Evolutionary conservation across 345 rosid species (phyloP), one percentile per base, ranked within the genome.

Genomic region (Bruguiera gymnorhiza): DNA sequence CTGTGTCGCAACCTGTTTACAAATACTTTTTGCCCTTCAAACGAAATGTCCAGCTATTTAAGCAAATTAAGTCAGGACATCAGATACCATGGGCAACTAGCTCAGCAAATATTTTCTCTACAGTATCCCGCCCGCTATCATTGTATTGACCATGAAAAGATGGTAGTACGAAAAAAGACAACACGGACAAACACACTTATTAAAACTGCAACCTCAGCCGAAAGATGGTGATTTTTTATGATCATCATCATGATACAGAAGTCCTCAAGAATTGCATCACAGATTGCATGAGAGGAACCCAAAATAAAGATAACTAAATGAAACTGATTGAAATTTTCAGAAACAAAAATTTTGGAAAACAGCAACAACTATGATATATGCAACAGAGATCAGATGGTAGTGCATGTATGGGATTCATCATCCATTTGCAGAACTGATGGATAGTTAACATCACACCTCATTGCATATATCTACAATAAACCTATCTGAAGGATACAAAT

Each of bases 341-440:
- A 48, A 2, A 58, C 21, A 0, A 62, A 24, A 0, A 6, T 1
- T 5, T 16, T n/a, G 0, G 19, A 8, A 1, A 27, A 27, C 29
- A 27, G 29, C 19, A 13, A n/a, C 20, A 3, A 29, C 5, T 10
- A 63, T 37, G 8, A 39, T 0, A 71, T 91, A 62, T 59, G 82
- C 82, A 72, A 73, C 53, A 69, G 82, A 88, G 92, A 85, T 92
- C 96, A 89, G 96, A 89, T 89, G 94, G 96, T 87, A 85, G 87
- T 87, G 97, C 97, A 89, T 92, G 96, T 86, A 32, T 77, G 10
- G 18, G 9, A 64, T 75, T 92, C 94, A 81, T 86, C 94, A 92
- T 71, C 67, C 24, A 67, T 53, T 68, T 72, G 70, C 92, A 89
- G 94, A 84, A 68, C 91, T 39, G 74, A 59, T 86, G 96, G 89